Evolutionary conservation across 345 rosid species (phyloP), one percentile per base, ranked within the genome.

Genomic region (Raphanus raphanistrum): DNA sequence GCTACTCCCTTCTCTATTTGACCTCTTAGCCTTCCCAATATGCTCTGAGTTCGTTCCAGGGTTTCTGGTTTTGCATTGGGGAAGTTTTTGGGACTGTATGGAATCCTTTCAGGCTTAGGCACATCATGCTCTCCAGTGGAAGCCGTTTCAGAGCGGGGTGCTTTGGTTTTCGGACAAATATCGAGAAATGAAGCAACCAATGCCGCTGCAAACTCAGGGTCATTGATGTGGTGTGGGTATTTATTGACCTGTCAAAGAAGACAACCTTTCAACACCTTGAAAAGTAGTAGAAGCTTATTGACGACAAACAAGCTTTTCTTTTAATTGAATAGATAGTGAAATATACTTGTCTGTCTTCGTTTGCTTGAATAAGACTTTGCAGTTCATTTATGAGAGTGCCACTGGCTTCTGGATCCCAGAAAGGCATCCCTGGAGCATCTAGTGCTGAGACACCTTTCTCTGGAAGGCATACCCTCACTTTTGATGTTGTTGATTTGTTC

Each of bases 1-100:
- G 98, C 90, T 75, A 85, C 78, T 57, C 93, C 94, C 77, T 82
- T 85, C 73, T 83, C 79, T 58, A 90, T 87, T 79, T 87, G 95
- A 78, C 84, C 88, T 82, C 84, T 88, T 50, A 94, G 84, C 64
- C 82, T 82, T 81, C 85, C 87, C 84, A 92, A 80, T 71, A 87
- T 90, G 74, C 82, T 78, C 66, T 52, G 87, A 65, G 98, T 92
- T 81, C 83, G 86, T 82, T 79, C 86, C 73, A 92, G 74, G 48
- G 97, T 94, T 80, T 92, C 98, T 88, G 90, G 92, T 81, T 77
- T 87, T 71, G 97, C 97, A 75, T 89, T 87, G 57, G 98, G 95
- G 74, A 85, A 90, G 82, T 84, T 80, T 83, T 84, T 88, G 77
- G 95, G 92, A 84, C 84, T 86, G 80, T 79, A 85, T 65, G 79